A percentile compares a stretch with the other conserved stretches of the same genome.
Conservation (phyloP, 257 asterid genomes). For the Dorcoceras hygrometricum region DNA sequence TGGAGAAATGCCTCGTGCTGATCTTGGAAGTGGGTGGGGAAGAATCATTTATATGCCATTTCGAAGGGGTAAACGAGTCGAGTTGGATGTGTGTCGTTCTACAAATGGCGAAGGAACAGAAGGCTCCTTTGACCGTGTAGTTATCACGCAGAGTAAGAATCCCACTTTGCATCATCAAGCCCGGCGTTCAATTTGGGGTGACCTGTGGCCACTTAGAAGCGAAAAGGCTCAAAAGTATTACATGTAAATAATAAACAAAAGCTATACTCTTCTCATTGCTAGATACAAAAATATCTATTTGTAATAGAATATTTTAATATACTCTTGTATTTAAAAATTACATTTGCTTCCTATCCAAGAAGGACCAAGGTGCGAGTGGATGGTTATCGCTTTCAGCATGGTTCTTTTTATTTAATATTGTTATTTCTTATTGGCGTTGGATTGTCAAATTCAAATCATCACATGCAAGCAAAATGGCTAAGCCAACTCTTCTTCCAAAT, state of each 20-base stretch:
- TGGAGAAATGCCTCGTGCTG: constrained; percentile 45
- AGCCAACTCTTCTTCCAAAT: no score
- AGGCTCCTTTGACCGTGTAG: constrained; percentile 77
- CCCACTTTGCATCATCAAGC: constrained; percentile 89
- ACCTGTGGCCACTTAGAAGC: constrained; percentile 79
- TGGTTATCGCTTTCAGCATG: no score
- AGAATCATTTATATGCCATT: constrained; percentile 78
- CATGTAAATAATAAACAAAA: constrained; percentile 22
- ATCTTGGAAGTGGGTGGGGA: constrained; percentile 93
- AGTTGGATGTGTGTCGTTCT: constrained; percentile 77
- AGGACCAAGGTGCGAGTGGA: no score
- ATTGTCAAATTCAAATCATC: no score
- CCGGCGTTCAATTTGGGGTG: constrained; percentile 83
- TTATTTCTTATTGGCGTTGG: no score
- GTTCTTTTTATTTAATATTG: no score
- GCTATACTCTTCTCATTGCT: background rate
- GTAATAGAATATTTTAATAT: background rate
- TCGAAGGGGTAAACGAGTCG: constrained; percentile 71
- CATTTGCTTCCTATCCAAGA: no score
- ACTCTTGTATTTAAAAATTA: no score
- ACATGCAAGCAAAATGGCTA: no score
- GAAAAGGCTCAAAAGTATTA: constrained; percentile 27
- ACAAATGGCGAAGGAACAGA: constrained; percentile 51
- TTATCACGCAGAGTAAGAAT: constrained; percentile 57
- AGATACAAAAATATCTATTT: background rate